Evolutionary conservation across 257 asterid genomes (phyloP).

Genomic region (Capsicum baccatum): DNA sequence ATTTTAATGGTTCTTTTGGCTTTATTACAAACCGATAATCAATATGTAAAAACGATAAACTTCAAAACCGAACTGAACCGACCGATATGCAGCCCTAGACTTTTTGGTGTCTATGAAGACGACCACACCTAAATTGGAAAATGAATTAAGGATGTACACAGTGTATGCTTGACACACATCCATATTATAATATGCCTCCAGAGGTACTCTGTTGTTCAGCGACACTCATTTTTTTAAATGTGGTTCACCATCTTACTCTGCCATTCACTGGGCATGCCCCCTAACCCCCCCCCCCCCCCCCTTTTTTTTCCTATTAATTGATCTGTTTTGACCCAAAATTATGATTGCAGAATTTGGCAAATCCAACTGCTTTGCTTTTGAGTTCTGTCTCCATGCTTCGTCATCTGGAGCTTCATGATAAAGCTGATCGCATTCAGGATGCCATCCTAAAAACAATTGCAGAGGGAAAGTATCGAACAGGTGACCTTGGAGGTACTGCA

Average conservation of each 20-base stretch:
- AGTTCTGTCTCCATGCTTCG: conserved; percentile 83
- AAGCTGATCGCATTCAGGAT: conserved; percentile 79
- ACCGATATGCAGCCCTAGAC: no score
- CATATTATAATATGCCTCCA: background rate
- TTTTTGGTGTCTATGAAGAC: background rate
- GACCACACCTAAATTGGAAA: background rate
- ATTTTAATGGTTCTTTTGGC: no score
- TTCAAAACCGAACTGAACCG: no score
- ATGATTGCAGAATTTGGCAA: conserved; percentile 78
- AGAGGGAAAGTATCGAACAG: conserved; percentile 88
- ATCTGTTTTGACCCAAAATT: conserved; percentile 1
- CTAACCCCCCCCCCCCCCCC: background rate
- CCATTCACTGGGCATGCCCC: background rate
- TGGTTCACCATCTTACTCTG: background rate
- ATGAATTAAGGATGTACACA: conserved; percentile 1
- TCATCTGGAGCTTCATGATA: conserved; percentile 75
- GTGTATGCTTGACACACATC: conserved; percentile 11
- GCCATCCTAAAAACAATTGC: conserved; percentile 85
- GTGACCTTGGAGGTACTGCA: conserved; percentile 91
- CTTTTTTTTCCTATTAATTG: background rate
- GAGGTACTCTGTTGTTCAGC: conserved; percentile 13
- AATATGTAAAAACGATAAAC: no score
- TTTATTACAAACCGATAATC: no score
- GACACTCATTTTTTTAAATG: background rate
- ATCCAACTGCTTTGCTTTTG: conserved; percentile 94